Evolutionary conservation across 2,329 filamentous ascomycete species (phyloP).

Genomic region (Grosmannia penicillata): DNA sequence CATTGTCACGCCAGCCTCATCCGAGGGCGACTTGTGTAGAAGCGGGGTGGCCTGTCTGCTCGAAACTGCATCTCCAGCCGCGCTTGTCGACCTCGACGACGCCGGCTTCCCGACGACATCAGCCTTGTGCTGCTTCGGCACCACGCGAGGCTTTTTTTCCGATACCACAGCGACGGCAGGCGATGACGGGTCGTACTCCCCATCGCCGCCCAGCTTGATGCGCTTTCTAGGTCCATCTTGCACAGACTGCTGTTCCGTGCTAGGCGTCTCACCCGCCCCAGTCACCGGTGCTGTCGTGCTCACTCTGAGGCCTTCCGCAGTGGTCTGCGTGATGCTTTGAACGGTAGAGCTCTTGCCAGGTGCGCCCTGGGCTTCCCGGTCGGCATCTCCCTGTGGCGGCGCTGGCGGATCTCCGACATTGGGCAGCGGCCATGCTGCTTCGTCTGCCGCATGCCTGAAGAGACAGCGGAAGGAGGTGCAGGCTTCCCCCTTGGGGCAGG

Average conservation of each 20-base stretch:
- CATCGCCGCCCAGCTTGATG: background rate
- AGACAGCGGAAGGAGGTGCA: constrained; percentile 12
- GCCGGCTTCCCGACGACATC: no score
- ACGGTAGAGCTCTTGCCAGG: no score
- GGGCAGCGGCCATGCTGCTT: constrained; percentile 1
- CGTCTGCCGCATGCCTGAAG: constrained; percentile 9
- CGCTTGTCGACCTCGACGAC: no score
- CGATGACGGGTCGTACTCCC: constrained; percentile 1
- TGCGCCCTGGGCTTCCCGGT: no score
- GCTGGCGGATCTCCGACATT: background rate
- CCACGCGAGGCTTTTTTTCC: background rate
- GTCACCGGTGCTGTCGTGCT: no score
- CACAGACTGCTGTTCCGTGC: no score
- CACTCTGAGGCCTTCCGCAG: background rate
- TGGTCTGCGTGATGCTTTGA: no score
- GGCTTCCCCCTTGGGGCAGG: constrained; percentile 11
- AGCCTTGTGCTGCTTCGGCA: no score
- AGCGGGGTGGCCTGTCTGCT: no score
- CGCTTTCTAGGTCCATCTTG: background rate
- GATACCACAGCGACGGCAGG: background rate
- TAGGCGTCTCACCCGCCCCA: no score
- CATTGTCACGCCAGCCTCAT: background rate
- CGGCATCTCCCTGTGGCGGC: no score
- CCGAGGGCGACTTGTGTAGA: background rate
- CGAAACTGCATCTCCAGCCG: no score